phyloP scores from a whole-genome alignment of 768 basidiomycete genomes.

The Pleurotus ostreatus region DNA sequence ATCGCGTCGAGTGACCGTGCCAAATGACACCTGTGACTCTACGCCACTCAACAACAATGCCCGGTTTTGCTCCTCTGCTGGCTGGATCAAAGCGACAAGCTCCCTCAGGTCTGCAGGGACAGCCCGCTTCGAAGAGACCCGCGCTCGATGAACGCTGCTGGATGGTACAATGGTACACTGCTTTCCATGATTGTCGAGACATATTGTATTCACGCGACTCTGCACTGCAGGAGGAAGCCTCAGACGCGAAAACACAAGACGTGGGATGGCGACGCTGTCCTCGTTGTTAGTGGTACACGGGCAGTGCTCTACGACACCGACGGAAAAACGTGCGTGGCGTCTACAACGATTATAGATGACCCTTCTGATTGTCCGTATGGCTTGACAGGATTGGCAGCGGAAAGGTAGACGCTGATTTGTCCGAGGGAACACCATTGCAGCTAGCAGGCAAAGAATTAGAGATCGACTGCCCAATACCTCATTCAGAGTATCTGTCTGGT shows the following conservation, averaged over 20 bases:
- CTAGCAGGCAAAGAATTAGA: slow-evolving; percentile 60
- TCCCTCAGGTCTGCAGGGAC: slow-evolving; percentile 27
- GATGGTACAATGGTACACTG: slow-evolving; percentile 72
- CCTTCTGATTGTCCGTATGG: neutral
- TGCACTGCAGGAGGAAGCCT: slow-evolving; percentile 53
- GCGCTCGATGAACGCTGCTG: slow-evolving; percentile 44
- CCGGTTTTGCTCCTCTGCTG: slow-evolving; percentile 26
- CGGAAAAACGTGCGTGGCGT: slow-evolving; percentile 52
- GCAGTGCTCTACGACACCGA: slow-evolving; percentile 58
- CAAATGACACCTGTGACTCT: too few species aligned
- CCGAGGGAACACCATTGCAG: slow-evolving; percentile 30
- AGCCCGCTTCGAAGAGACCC: slow-evolving; percentile 26
- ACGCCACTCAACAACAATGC: slow-evolving; percentile 17
- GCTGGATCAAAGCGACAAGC: slow-evolving; percentile 25
- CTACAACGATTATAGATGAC: neutral
- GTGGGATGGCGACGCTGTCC: slow-evolving; percentile 83
- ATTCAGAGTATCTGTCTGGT: slow-evolving; percentile 59
- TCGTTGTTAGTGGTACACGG: slow-evolving; percentile 43
- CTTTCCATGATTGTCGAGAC: too few species aligned
- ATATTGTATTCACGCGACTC: too few species aligned
- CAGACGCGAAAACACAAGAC: slow-evolving; percentile 85
- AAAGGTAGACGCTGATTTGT: slow-evolving; percentile 36
- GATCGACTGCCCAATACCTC: slow-evolving; percentile 54
- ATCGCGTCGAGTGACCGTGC: neutral
- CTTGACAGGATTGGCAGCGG: neutral